Conservation (phyloP, 768 basidiomycete genomes). For the Podaxis carcinomalis region DNA sequence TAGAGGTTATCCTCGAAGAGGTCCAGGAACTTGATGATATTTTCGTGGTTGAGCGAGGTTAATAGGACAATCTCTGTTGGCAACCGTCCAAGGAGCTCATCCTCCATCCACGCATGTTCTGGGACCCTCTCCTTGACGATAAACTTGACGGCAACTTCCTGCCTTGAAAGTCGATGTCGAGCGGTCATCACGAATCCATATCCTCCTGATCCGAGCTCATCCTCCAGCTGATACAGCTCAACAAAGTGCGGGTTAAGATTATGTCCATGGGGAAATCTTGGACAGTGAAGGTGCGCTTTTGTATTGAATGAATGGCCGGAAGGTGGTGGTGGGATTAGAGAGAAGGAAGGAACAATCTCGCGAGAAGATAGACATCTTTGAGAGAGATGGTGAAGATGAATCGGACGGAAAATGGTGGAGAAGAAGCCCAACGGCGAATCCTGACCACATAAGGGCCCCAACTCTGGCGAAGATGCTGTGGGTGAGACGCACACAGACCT, state of each 20-base stretch:
- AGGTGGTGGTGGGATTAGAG: background rate
- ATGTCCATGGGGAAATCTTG: conserved; percentile 57
- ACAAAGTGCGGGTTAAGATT: conserved; percentile 57
- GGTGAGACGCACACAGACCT: background rate
- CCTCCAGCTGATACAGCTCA: conserved; percentile 54
- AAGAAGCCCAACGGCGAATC: background rate
- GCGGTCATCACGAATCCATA: conserved; percentile 96
- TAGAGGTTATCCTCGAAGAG: conserved; percentile 80
- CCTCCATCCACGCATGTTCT: conserved; percentile 56
- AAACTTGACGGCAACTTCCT: conserved; percentile 92
- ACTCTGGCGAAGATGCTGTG: background rate
- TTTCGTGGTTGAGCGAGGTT: conserved; percentile 67
- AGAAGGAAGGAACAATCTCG: conserved; percentile 6
- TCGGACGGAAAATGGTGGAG: background rate
- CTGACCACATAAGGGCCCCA: background rate
- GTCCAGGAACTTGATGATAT: conserved; percentile 80
- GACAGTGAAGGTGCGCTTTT: conserved; percentile 31
- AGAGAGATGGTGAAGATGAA: conserved; percentile 4
- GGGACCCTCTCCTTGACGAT: conserved; percentile 78
- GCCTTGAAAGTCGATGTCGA: conserved; percentile 47
- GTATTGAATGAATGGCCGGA: conserved; percentile 22
- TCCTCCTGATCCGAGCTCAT: conserved; percentile 86
- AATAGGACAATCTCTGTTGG: conserved; percentile 84
- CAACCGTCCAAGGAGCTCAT: conserved; percentile 55
- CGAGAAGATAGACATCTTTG: background rate